These are phyloP conservation scores for Tylopilus vinaceipallidus DNA, from an alignment of 768 basidiomycete genomes.

Conservation along the genomic window DNA sequence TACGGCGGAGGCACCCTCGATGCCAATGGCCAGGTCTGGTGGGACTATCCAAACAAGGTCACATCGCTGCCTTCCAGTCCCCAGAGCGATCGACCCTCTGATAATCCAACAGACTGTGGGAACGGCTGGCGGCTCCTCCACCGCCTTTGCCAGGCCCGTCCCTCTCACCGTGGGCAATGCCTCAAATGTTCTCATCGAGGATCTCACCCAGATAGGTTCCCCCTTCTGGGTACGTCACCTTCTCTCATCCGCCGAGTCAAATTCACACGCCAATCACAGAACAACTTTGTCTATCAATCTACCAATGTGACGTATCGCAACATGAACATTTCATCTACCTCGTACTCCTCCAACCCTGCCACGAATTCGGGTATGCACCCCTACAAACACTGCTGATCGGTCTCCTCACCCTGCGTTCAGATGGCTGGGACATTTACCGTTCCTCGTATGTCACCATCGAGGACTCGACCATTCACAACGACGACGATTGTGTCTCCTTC, in stretches of 20 bases:
- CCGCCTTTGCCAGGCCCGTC: constrained; percentile 42
- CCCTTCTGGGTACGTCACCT: constrained; percentile 40
- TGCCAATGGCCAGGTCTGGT: constrained; percentile 47
- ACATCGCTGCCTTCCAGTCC: constrained; percentile 5
- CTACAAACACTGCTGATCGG: background rate
- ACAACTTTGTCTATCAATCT: constrained; percentile 43
- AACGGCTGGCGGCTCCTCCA: constrained; percentile 42
- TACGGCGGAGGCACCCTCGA: constrained; percentile 45
- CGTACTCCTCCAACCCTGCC: constrained; percentile 34
- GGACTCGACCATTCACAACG: constrained; percentile 40
- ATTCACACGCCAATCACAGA: constrained; percentile 12
- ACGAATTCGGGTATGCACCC: constrained; percentile 33
- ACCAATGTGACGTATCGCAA: constrained; percentile 40
- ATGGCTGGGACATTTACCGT: constrained; percentile 52
- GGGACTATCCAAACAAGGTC: constrained; percentile 30
- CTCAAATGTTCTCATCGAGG: constrained; percentile 38
- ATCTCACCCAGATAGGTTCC: constrained; percentile 38
- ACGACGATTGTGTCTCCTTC: constrained; percentile 39
- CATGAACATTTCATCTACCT: constrained; percentile 36
- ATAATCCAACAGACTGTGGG: constrained; percentile 31
- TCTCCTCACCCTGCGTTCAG: constrained; percentile 13
- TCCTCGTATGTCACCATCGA: constrained; percentile 34
- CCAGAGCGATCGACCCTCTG: background rate
- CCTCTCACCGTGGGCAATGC: constrained; percentile 44
- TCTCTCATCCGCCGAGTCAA: background rate